Percentiles rank a stretch among this genome's conserved stretches.
Evolutionary conservation across 176 grass and related monocot species (phyloP).

Genomic region (Carex pumila): DNA sequence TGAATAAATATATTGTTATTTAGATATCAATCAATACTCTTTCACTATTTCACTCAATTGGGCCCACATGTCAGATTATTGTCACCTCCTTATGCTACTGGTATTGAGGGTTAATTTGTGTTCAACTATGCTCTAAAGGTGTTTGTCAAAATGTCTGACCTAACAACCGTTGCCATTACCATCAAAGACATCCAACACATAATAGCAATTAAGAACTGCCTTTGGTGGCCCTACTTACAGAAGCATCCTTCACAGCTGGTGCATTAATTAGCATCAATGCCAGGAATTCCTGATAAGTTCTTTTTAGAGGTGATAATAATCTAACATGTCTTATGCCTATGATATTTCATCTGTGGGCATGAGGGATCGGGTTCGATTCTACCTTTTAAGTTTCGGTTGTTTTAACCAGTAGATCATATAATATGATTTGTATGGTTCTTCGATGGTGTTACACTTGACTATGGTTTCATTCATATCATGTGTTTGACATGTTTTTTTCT

Average conservation of each 20-base stretch:
- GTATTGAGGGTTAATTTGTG: not conserved
- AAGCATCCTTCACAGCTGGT: not conserved
- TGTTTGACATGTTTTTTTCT: not conserved
- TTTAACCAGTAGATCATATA: not conserved
- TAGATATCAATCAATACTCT: no score
- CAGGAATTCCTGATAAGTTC: not conserved
- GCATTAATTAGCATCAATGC: not conserved
- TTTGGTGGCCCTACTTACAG: not conserved
- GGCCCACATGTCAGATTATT: no score
- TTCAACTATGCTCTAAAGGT: not conserved
- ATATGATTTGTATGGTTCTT: not conserved
- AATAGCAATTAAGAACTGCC: not conserved
- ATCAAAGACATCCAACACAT: no score
- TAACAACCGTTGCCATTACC: not conserved
- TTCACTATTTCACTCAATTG: no score
- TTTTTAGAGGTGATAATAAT: not conserved
- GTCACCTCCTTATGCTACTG: not conserved
- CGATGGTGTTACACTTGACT: not conserved
- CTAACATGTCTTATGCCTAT: not conserved
- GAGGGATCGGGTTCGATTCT: not conserved
- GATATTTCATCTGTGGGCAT: not conserved
- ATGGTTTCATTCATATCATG: not conserved
- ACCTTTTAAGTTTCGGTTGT: not conserved
- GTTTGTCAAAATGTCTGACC: not conserved
- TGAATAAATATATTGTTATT: no score